A percentile compares a stretch with the other conserved stretches of the same genome.
Conservation (phyloP, 345 rosid genomes). For the Mallotus nudiflorus region DNA sequence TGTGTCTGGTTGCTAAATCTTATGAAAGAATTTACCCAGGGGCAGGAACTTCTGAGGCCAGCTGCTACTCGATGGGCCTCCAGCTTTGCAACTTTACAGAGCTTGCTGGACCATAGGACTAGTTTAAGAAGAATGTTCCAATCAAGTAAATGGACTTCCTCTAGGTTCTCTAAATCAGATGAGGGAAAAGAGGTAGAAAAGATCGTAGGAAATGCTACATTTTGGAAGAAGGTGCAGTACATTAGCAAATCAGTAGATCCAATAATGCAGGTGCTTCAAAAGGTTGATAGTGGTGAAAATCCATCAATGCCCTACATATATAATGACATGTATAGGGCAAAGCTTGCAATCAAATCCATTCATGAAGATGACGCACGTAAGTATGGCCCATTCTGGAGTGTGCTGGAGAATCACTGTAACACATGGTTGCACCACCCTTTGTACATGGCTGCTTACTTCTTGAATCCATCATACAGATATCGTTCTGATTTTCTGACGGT, state of each 20-base stretch:
- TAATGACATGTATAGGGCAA: conserved; percentile 42
- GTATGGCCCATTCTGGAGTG: conserved; percentile 76
- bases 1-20: conserved; percentile 34
- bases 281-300: conserved; percentile 30
- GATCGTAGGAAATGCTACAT: conserved; percentile 34
- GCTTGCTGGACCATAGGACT: conserved; percentile 40
- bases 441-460: conserved; percentile 83
- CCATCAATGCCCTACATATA: conserved; percentile 41
- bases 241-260: conserved; percentile 42
- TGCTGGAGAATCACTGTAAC: conserved; percentile 73
- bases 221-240: conserved; percentile 46
- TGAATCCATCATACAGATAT: conserved; percentile 82
- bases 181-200: conserved; percentile 49
- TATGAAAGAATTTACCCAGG: conserved; percentile 45
- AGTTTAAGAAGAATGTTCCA: conserved; percentile 43
- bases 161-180: conserved; percentile 33
- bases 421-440: conserved; percentile 82
- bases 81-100: conserved; percentile 37
- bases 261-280: conserved; percentile 36
- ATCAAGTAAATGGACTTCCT: conserved; percentile 42
- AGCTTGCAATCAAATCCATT: conserved; percentile 38
- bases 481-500: conserved; percentile 75
- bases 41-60: conserved; percentile 49
- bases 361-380: conserved; percentile 49
- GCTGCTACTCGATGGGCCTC: conserved; percentile 37